Evolutionary conservation across 192 early-diverging fungal genomes (phyloP).

Genomic region (Coemansia sp.): DNA sequence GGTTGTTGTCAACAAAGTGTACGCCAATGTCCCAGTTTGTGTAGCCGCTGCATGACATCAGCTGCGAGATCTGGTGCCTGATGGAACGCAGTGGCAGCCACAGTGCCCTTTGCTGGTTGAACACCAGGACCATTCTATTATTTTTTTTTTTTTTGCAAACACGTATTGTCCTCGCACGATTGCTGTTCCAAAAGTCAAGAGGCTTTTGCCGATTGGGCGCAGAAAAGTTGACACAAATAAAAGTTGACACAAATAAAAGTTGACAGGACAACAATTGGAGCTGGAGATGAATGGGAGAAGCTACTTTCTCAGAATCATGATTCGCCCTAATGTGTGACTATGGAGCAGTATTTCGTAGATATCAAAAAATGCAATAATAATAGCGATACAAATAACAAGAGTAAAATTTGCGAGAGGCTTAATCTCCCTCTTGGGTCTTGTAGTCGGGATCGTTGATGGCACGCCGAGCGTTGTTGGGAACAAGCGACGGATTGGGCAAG

Average conservation of each 20-base stretch:
- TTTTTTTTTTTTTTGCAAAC: background rate
- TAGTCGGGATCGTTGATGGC: conserved; percentile 21
- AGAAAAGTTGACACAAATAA: background rate
- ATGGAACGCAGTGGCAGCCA: conserved; percentile 46
- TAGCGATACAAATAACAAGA: background rate
- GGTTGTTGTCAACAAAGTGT: conserved; percentile 50
- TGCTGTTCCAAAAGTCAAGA: no score
- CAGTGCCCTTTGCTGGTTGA: conserved; percentile 34
- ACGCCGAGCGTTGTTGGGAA: conserved; percentile 4
- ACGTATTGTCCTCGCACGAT: no score
- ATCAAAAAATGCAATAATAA: conserved; percentile 3
- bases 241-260: background rate
- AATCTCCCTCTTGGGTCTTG: conserved; percentile 30
- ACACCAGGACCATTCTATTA: conserved; percentile 33
- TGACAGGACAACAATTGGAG: no score
- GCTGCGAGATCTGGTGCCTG: conserved; percentile 26
- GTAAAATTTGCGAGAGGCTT: background rate
- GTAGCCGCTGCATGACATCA: conserved; percentile 56
- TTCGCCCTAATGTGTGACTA: no score
- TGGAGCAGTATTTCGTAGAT: no score
- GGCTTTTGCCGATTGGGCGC: background rate
- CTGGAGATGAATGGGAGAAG: no score
- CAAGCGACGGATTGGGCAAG: conserved; percentile 55
- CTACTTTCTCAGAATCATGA: no score
- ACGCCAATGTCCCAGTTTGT: conserved; percentile 63